A percentile compares a stretch with the other conserved stretches of the same genome.
phyloP scores from a whole-genome alignment of 306 rosid species.

The Senna tora region DNA sequence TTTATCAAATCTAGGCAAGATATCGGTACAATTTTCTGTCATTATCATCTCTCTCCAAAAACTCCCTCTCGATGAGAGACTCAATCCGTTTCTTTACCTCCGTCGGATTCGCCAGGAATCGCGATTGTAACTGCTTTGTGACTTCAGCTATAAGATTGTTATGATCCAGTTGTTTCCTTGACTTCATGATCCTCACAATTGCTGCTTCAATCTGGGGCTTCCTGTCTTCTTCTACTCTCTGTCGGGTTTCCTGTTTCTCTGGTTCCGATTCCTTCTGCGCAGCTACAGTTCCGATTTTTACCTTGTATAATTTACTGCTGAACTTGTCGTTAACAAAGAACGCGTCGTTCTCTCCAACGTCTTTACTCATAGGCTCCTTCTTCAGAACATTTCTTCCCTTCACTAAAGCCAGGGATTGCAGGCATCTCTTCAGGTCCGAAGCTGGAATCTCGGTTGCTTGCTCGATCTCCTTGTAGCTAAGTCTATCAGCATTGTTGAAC shows the following conservation, averaged over 20 bases:
- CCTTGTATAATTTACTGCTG: constrained; percentile 71
- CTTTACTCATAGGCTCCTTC: constrained; percentile 88
- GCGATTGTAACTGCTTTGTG: constrained; percentile 73
- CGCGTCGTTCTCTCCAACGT: constrained; percentile 71
- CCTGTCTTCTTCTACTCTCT: constrained; percentile 85
- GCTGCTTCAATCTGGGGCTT: constrained; percentile 91
- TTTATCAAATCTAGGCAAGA: constrained; percentile 54
- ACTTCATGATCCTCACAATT: constrained; percentile 83
- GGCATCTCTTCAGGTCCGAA: constrained; percentile 76
- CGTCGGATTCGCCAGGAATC: constrained; percentile 72
- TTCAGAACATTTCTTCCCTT: constrained; percentile 84
- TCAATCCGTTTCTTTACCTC: constrained; percentile 84
- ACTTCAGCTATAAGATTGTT: constrained; percentile 85
- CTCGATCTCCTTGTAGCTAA: constrained; percentile 78
- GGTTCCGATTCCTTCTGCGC: constrained; percentile 87
- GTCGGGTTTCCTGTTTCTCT: constrained; percentile 82
- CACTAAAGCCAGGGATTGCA: constrained; percentile 86
- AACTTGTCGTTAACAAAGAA: constrained; percentile 77
- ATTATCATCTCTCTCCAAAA: constrained; percentile 70
- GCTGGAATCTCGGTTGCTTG: constrained; percentile 78
- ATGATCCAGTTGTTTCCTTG: constrained; percentile 74
- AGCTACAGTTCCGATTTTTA: constrained; percentile 83
- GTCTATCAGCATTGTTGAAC: constrained; percentile 69
- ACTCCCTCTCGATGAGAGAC: constrained; percentile 87
- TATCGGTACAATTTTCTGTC: constrained; percentile 73